phyloP scores from a whole-genome alignment of 2,329 filamentous ascomycete genomes.

The Laburnicola sp. region DNA sequence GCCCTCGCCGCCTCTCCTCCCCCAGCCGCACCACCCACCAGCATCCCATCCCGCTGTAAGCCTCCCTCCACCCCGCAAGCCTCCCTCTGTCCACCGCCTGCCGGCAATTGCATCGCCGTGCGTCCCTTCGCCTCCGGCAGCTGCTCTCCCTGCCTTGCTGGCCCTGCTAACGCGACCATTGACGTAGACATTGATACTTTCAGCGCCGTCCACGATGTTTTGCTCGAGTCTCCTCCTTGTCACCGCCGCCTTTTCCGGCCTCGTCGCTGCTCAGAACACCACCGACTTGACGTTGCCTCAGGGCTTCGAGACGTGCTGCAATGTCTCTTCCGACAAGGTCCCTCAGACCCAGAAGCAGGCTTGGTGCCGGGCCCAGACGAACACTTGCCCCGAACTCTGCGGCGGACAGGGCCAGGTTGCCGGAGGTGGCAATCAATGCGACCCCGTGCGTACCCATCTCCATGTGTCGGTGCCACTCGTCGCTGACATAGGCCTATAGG shows the following conservation, averaged over 20 bases:
- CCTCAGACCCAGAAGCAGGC: constrained; percentile 40
- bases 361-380: constrained; percentile 63
- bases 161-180: constrained; percentile 28
- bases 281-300: constrained; percentile 27
- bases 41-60: constrained; percentile 19
- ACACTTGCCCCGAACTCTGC: constrained; percentile 65
- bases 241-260: constrained; percentile 51
- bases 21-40: constrained; percentile 5
- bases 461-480: background rate
- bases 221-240: constrained; percentile 52
- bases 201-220: constrained; percentile 48
- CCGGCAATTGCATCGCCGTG: constrained; percentile 13
- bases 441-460: constrained; percentile 52
- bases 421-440: constrained; percentile 57
- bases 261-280: constrained; percentile 51
- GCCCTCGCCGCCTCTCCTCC: constrained; percentile 3
- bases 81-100: constrained; percentile 7
- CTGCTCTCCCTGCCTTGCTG: constrained; percentile 10
- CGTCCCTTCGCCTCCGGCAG: background rate
- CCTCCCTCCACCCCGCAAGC: background rate
- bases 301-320: constrained; percentile 41
- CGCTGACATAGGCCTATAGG: constrained; percentile 43
- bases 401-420: constrained; percentile 47
- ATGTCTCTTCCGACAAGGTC: constrained; percentile 50
- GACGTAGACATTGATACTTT: constrained; percentile 44